Base-by-base conservation (phyloP, 208 protist species). In the Leishmania amazonensis region DNA sequence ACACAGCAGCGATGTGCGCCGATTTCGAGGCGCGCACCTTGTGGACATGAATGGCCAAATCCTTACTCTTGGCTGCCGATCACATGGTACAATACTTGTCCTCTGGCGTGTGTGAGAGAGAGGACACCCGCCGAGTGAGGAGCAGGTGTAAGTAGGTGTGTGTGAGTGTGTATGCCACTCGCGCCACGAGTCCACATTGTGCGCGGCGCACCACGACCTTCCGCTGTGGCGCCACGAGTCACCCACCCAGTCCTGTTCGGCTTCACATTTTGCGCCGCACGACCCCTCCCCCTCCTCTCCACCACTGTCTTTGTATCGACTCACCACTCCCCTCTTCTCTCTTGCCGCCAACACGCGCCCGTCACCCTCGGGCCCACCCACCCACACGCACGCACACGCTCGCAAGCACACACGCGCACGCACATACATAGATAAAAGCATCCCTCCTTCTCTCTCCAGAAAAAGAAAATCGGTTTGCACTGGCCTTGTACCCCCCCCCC, bases 361-460 rank as follows among this genome's bases (percentile, higher is more conserved):
- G 40, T 15, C 28, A 45, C 68, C 45, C 54, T 47, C 28, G 11
- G 11, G 11, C 68, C 45, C 24, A 24, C 9, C 3, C 68, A 31
- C 68, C 45, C 24, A 24, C 9, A 4, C 68, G 17, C 45, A 47
- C 65, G 42, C 9, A 49, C 68, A 31, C 40, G 45, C 67, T n/a
- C 35, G 13, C 21, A 31, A 49, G 42, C 21, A 53, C 47, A 53
- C 47, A 57, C 45, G n/a, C 45, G 47, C 65, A 71, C 9, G 24
- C 67, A 74, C 4, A 21, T 45, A 70, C 38, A 74, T n/a, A 74
- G 70, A 74, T 47, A 74, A 13, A 54, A 74, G 38, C 45, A 74
- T 24, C 24, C 70, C 31, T 35, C 31, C 64, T 42, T 65, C 1
- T 35, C 58, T 35, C 38, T 35, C 6, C 60, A 67, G 45, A 31